Evolutionary conservation across 441 rosid species (phyloP).

Genomic region (Kokia cookei): DNA sequence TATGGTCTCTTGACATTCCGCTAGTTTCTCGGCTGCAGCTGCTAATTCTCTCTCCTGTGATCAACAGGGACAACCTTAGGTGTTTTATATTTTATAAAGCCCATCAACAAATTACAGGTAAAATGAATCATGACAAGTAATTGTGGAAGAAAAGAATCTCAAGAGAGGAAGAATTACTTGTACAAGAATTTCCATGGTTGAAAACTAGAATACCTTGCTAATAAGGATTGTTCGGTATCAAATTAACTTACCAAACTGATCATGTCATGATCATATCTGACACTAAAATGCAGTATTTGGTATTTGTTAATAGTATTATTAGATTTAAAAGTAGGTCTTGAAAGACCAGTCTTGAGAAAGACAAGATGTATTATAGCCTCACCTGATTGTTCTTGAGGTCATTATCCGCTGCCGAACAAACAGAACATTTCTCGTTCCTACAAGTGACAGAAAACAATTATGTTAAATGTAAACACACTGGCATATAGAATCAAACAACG

Average conservation of each 20-base stretch:
- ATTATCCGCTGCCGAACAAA: constrained; percentile 34
- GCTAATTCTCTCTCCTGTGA: constrained; percentile 76
- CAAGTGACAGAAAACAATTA: background rate
- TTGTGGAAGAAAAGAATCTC: background rate
- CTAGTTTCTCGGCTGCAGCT: constrained; percentile 89
- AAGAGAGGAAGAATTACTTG: background rate
- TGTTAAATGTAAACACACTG: constrained; percentile 1
- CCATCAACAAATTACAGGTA: background rate
- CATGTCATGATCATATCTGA: background rate
- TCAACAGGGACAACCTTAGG: background rate
- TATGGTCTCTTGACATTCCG: constrained; percentile 95
- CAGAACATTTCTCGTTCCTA: constrained; percentile 45
- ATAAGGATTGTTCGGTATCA: background rate
- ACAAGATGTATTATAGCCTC: constrained; percentile 3
- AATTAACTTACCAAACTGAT: background rate
- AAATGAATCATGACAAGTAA: background rate
- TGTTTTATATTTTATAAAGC: background rate
- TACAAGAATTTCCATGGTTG: background rate
- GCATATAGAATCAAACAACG: background rate
- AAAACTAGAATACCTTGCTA: background rate
- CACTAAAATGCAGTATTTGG: background rate
- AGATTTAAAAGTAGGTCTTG: background rate
- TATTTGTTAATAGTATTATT: background rate
- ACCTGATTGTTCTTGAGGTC: constrained; percentile 71
- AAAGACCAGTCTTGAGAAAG: background rate